Evolutionary conservation across 306 rosid species (phyloP).

Genomic region (Sechiopsis laciniata): DNA sequence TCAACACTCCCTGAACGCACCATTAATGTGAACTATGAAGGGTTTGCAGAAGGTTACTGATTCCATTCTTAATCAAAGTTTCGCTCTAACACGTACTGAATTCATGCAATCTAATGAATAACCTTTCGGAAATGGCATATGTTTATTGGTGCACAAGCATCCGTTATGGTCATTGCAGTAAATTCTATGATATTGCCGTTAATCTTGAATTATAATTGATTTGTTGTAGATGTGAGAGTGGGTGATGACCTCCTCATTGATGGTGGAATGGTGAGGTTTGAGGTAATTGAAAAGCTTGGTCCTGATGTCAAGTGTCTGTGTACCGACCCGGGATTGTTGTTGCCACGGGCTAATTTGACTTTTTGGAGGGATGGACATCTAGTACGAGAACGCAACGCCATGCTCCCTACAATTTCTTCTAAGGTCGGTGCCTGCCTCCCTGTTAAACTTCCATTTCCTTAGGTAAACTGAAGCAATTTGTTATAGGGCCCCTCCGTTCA

Average conservation of each 20-base stretch:
- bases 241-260: constrained; percentile 97
- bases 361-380: constrained; percentile 96
- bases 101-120: not conserved
- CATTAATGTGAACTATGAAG: constrained; percentile 75
- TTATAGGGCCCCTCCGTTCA: not conserved
- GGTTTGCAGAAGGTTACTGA: constrained; percentile 81
- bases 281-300: constrained; percentile 87
- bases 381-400: constrained; percentile 84
- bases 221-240: constrained; percentile 65
- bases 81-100: not conserved
- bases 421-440: constrained; percentile 45
- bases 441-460: constrained; percentile 1
- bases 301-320: constrained; percentile 93
- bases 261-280: constrained; percentile 99
- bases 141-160: not conserved
- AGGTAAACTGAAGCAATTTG: not conserved
- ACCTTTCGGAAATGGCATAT: not conserved
- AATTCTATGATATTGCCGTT: not conserved
- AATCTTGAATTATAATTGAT: constrained; percentile 9
- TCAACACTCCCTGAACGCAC: constrained; percentile 77
- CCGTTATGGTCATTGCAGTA: not conserved
- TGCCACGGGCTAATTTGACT: constrained; percentile 95
- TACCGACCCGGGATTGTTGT: constrained; percentile 91
- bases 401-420: constrained; percentile 96
- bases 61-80: not conserved